Evolutionary conservation across 2,329 filamentous ascomycete genomes (phyloP), one percentile per base, ranked within the genome.

Genomic region (Malbranchea cinnamomea): DNA sequence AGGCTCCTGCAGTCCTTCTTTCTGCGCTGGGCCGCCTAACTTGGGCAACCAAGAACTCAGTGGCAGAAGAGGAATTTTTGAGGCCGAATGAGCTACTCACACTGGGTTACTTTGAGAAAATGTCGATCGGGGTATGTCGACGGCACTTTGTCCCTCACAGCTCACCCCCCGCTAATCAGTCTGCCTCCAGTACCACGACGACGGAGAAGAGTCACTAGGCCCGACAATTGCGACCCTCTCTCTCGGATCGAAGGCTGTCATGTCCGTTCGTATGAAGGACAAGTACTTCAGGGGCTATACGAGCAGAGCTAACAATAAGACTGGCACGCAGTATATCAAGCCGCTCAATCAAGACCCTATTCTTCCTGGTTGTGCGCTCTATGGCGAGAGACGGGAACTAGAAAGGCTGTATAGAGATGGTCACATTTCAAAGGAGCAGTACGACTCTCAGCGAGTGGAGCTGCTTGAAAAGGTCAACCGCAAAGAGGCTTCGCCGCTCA

Each of bases 71-170:
- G 4, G 43, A 44, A 5, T 45, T 43, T 13, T 37, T 47, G 1
- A 52, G 56, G 5, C 68, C 69, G 39, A 73, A 74, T 41, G 69
- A 73, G 41, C 48, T 68, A 3, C 57, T 73, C 4, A 54, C 62
- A 1, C 49, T 72, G 2, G 65, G 63, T 0, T 74, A 73, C 41
- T 60, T 71, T 28, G 59, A 70, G 38, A 48, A 54, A 1, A 67
- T 70, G 44, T 60, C 60, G 28, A 71, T 73, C 25, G 59, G 54
- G 9, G 58, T 62, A 48, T 35, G 56, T 43, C 3, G 6, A 10
- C 14, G 8, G 9, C 15, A n/a, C 2, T 22, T 12, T 26, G 6
- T 4, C 13, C 7, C 11, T 27, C 12, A 4, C 10, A 16, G 14
- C 5, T 2, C 21, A n/a, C n/a, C 7, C 29, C 16, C 2, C 6